phyloP scores from a whole-genome alignment of 108 stramenopile genomes.

The Pelagomonas calceolata region DNA sequence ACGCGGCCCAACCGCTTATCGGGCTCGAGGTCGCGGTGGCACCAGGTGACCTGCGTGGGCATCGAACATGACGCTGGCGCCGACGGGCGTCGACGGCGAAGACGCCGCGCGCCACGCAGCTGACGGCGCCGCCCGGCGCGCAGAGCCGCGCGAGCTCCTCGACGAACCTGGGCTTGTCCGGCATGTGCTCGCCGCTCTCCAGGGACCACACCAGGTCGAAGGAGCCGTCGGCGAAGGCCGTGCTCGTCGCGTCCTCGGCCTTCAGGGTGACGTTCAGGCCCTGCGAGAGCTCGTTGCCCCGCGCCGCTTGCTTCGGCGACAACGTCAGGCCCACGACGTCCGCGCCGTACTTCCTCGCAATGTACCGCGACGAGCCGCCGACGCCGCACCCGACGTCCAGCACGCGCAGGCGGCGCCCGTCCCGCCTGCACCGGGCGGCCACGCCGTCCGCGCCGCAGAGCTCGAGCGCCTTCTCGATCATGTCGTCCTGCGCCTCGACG shows the following conservation, averaged over 20 bases:
- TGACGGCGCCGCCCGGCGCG: slow-evolving; percentile 26
- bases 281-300: slow-evolving; percentile 71
- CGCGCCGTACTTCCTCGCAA: slow-evolving; percentile 61
- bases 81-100: slow-evolving; percentile 52
- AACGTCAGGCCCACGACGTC: slow-evolving; percentile 71
- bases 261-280: slow-evolving; percentile 49
- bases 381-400: slow-evolving; percentile 92
- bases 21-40: slow-evolving; percentile 70
- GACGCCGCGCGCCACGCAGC: slow-evolving; percentile 42
- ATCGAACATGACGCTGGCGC: slow-evolving; percentile 41
- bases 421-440: slow-evolving; percentile 9
- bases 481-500: slow-evolving; percentile 60
- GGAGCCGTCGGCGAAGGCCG: slow-evolving; percentile 66
- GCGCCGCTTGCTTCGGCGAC: slow-evolving; percentile 75
- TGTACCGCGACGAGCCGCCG: slow-evolving; percentile 77
- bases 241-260: slow-evolving; percentile 85
- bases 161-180: slow-evolving; percentile 78
- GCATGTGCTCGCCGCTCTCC: slow-evolving; percentile 94
- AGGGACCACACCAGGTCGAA: slow-evolving; percentile 90
- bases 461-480: slow-evolving; percentile 80
- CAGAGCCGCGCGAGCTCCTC: slow-evolving; percentile 58
- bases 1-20: slow-evolving; percentile 32
- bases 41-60: slow-evolving; percentile 91
- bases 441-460: slow-evolving; percentile 22
- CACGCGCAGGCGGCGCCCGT: slow-evolving; percentile 17